These are phyloP conservation scores for Platanthera guangdongensis DNA, from an alignment of 106 monocot species.

Conservation along the genomic window DNA sequence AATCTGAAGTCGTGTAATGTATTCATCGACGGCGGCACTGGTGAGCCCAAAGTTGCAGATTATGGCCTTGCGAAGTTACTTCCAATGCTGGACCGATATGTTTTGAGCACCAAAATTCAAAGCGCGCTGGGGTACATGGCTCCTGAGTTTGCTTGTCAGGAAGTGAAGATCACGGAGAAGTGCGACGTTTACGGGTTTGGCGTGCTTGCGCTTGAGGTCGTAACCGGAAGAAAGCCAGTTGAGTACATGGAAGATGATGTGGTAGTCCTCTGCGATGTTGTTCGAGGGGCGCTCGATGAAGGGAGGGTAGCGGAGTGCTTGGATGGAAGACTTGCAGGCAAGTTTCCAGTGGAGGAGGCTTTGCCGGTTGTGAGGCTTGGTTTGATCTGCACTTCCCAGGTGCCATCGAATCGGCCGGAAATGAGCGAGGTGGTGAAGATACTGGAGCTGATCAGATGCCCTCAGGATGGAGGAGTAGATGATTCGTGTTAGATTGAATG, in stretches of 20 bases:
- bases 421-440: slow-evolving; percentile 92
- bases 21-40: slow-evolving; percentile 61
- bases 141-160: slow-evolving; percentile 76
- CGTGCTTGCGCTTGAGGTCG: slow-evolving; percentile 53
- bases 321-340: slow-evolving; percentile 49
- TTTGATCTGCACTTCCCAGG: slow-evolving; percentile 89
- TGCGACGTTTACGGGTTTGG: slow-evolving; percentile 91
- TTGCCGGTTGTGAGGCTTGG: slow-evolving; percentile 77
- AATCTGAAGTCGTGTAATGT: slow-evolving; percentile 89
- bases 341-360: slow-evolving; percentile 66
- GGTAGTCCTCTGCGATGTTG: slow-evolving; percentile 68
- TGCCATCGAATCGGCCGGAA: slow-evolving; percentile 77
- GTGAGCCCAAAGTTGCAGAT: slow-evolving; percentile 72
- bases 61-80: slow-evolving; percentile 76
- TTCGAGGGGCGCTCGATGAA: slow-evolving; percentile 62
- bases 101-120: slow-evolving; percentile 85
- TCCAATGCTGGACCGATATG: slow-evolving; percentile 83
- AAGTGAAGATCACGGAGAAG: slow-evolving; percentile 79
- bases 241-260: slow-evolving; percentile 98
- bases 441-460: slow-evolving; percentile 75
- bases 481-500: slow-evolving; percentile 35
- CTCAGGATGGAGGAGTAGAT: slow-evolving; percentile 42
- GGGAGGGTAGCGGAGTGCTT: slow-evolving; percentile 66
- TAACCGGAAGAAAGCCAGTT: slow-evolving; percentile 70
- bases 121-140: slow-evolving; percentile 97